Conservation (phyloP, 164 flowering plant species). For the Magnolia changhungtana region DNA sequence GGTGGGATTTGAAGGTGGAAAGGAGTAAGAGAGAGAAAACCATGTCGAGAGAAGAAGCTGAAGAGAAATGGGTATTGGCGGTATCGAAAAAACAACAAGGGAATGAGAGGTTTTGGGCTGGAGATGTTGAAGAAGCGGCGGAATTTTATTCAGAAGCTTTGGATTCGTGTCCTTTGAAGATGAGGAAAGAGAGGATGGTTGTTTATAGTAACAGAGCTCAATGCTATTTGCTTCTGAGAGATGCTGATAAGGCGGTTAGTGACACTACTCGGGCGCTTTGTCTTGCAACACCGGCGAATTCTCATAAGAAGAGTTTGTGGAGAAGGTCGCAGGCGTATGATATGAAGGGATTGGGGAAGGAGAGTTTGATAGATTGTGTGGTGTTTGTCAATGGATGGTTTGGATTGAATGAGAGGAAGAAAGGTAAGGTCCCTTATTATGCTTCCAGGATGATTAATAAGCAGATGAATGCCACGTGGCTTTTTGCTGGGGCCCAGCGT, state of each 20-base stretch:
- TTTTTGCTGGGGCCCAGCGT: conserved; percentile 38
- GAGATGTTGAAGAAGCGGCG: conserved; percentile 48
- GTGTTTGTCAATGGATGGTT: conserved; percentile 52
- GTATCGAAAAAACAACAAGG: conserved; percentile 48
- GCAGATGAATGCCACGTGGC: conserved; percentile 78
- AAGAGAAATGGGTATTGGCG: conserved; percentile 33
- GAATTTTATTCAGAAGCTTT: conserved; percentile 53
- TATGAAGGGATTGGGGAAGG: conserved; percentile 68
- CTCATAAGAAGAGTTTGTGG: conserved; percentile 76
- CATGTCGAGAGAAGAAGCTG: conserved; percentile 33
- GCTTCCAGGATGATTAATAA: conserved; percentile 71
- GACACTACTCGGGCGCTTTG: conserved; percentile 74
- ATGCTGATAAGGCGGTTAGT: conserved; percentile 49
- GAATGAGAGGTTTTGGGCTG: conserved; percentile 41
- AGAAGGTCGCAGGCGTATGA: conserved; percentile 88
- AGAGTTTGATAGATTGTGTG: conserved; percentile 78
- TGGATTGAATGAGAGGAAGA: conserved; percentile 10
- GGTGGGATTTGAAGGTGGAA: conserved; percentile 44
- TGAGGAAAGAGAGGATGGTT: conserved; percentile 61
- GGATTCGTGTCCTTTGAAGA: conserved; percentile 48
- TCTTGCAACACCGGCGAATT: conserved; percentile 47
- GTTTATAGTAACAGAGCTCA: conserved; percentile 79
- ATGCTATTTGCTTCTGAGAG: conserved; percentile 48
- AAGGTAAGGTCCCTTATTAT: conserved; percentile 51
- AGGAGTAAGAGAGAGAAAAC: conserved; percentile 42